A percentile compares a stretch with the other conserved stretches of the same genome.
Evolutionary conservation across 345 rosid genomes (phyloP).

Genomic region (Brassica nigra): DNA sequence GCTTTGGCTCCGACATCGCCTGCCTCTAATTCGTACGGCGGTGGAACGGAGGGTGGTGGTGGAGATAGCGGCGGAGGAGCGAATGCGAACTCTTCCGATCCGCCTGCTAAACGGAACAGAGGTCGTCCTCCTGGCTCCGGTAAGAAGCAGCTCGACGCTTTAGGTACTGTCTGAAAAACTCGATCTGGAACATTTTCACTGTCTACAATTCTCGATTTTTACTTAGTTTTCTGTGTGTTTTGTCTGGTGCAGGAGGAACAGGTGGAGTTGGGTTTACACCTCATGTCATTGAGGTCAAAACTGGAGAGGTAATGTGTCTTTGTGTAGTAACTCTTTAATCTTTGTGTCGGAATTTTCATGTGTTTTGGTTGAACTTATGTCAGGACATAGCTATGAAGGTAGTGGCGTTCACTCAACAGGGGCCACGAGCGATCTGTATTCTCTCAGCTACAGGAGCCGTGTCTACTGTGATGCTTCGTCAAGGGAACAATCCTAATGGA

Average conservation of each 20-base stretch:
- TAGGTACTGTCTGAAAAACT: slow-evolving; percentile 50
- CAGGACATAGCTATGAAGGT: slow-evolving; percentile 88
- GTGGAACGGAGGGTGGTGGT: slow-evolving; percentile 25
- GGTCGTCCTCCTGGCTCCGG: slow-evolving; percentile 97
- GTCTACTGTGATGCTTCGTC: slow-evolving; percentile 76
- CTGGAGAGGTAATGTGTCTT: slow-evolving; percentile 71
- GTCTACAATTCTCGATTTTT: background rate
- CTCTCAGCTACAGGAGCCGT: slow-evolving; percentile 95
- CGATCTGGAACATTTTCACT: slow-evolving; percentile 8
- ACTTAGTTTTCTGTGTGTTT: slow-evolving; percentile 3
- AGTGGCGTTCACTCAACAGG: slow-evolving; percentile 77
- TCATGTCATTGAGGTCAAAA: slow-evolving; percentile 79
- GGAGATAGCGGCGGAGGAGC: slow-evolving; percentile 37
- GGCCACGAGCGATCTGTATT: slow-evolving; percentile 87
- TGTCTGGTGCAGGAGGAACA: slow-evolving; percentile 63
- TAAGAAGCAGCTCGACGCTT: slow-evolving; percentile 88
- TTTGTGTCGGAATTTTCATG: background rate
- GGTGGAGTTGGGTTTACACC: slow-evolving; percentile 98
- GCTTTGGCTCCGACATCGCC: slow-evolving; percentile 73
- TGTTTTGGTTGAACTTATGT: background rate
- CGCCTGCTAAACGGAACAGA: slow-evolving; percentile 60
- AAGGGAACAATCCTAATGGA: slow-evolving; percentile 60
- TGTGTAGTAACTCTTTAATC: background rate
- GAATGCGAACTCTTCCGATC: slow-evolving; percentile 50
- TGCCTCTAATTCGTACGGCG: slow-evolving; percentile 47